Percentiles rank a stretch among this genome's conserved stretches.
phyloP scores from a whole-genome alignment of 2,329 filamentous ascomycete species.

The Metarhizium guizhouense region DNA sequence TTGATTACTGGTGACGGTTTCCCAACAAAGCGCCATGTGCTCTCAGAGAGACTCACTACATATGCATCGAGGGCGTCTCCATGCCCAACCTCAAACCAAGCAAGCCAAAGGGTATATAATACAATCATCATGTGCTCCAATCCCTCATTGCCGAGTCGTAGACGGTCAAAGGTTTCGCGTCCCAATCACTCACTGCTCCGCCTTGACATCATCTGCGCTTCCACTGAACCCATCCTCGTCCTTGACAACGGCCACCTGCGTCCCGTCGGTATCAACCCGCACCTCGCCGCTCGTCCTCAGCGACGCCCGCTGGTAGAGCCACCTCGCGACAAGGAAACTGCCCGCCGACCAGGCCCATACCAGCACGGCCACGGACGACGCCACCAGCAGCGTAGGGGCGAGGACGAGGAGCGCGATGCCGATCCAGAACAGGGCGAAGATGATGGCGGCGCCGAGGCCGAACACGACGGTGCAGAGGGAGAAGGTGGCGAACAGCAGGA shows the following conservation, averaged over 20 bases:
- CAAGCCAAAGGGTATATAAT: too few relatives aligned
- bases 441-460: conserved; percentile 50
- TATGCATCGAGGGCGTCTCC: too few relatives aligned
- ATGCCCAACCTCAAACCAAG: too few relatives aligned
- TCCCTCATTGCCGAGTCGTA: too few relatives aligned
- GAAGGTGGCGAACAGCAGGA: conserved; percentile 62
- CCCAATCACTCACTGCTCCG: neutral
- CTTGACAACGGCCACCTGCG: conserved; percentile 12
- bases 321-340: conserved; percentile 43
- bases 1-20: too few relatives aligned
- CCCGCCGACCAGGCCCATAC: conserved; percentile 60
- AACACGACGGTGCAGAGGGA: conserved; percentile 52
- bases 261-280: conserved; percentile 13
- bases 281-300: conserved; percentile 11
- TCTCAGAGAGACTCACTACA: too few relatives aligned
- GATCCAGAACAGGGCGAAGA: conserved; percentile 61
- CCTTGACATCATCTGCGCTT: conserved; percentile 3
- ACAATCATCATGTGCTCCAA: neutral
- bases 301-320: conserved; percentile 32
- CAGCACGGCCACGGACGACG: conserved; percentile 51
- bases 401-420: conserved; percentile 59
- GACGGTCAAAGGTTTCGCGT: neutral
- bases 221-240: conserved; percentile 14
- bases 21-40: too few relatives aligned
- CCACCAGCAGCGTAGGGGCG: conserved; percentile 58